Evolutionary conservation across 108 stramenopile species (phyloP).

Genomic region (Nannochloropsis oceanica): DNA sequence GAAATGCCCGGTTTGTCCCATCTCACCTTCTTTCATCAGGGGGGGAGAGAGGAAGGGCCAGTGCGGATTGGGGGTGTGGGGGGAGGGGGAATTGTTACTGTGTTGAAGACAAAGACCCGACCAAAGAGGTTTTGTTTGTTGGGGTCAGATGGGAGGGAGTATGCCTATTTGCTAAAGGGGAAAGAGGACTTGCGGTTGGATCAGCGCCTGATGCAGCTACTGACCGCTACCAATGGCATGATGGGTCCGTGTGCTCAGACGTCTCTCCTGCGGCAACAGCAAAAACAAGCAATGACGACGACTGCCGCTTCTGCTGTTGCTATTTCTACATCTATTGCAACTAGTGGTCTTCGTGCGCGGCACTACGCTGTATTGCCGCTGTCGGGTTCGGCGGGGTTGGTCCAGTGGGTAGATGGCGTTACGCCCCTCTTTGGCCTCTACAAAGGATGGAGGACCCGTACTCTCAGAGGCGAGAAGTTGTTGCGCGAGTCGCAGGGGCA

Average conservation of each 20-base stretch:
- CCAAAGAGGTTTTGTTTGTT: not conserved
- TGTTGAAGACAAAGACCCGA: not conserved
- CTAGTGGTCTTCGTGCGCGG: not conserved
- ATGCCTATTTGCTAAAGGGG: not conserved
- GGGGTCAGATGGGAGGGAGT: not conserved
- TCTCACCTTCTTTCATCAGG: not conserved
- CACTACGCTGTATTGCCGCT: not conserved
- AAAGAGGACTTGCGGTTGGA: not conserved
- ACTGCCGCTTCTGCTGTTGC: not conserved
- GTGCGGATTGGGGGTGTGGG: not conserved
- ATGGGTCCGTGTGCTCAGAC: not conserved
- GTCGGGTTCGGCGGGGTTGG: not conserved
- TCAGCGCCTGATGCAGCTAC: not conserved
- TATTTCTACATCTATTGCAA: not conserved
- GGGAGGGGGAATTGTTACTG: not conserved
- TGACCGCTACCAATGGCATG: not conserved
- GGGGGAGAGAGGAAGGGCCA: not conserved
- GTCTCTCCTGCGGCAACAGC: not conserved
- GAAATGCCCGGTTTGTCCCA: not conserved
- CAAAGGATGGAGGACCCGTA: not conserved
- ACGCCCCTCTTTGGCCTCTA: not conserved
- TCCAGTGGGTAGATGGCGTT: not conserved
- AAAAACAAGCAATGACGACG: not conserved
- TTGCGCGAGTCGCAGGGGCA: not conserved
- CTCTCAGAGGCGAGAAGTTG: not conserved